These are phyloP conservation scores for Berberis thunbergii DNA, from an alignment of 164 flowering plant genomes.

Conservation along the genomic window DNA sequence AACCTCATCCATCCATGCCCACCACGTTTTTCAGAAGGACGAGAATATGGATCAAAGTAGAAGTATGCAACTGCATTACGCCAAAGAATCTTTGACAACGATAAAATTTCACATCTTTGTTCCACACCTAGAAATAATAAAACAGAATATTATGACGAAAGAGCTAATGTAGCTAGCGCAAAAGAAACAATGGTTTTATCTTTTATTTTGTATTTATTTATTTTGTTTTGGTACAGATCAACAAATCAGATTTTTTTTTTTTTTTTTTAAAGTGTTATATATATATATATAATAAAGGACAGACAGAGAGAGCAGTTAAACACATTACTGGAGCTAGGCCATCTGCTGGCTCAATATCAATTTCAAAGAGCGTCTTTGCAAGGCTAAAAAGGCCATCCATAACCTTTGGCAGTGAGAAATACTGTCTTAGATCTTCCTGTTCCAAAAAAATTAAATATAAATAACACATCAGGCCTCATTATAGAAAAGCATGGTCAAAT, in stretches of 20 bases:
- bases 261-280: too few species aligned
- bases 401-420: conserved; percentile 89
- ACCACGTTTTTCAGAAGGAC: conserved; percentile 90
- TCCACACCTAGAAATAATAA: conserved; percentile 63
- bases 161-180: neutral
- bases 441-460: conserved; percentile 5
- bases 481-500: too few species aligned
- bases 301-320: conserved; percentile 3
- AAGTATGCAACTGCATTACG: conserved; percentile 86
- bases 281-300: too few species aligned
- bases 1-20: conserved; percentile 99
- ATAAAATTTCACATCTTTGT: conserved; percentile 76
- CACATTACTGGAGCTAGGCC: conserved; percentile 80
- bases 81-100: conserved; percentile 68
- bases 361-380: conserved; percentile 75
- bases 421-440: conserved; percentile 95
- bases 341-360: conserved; percentile 77
- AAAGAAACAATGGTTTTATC: neutral
- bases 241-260: too few species aligned
- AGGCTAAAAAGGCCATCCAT: conserved; percentile 95
- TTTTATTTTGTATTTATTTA: too few species aligned
- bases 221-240: too few species aligned
- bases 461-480: conserved; percentile 2
- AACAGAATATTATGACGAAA: neutral
- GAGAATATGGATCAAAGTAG: conserved; percentile 95